Conservation (phyloP, 2,329 filamentous ascomycete genomes). For the Lomentospora prolificans region DNA sequence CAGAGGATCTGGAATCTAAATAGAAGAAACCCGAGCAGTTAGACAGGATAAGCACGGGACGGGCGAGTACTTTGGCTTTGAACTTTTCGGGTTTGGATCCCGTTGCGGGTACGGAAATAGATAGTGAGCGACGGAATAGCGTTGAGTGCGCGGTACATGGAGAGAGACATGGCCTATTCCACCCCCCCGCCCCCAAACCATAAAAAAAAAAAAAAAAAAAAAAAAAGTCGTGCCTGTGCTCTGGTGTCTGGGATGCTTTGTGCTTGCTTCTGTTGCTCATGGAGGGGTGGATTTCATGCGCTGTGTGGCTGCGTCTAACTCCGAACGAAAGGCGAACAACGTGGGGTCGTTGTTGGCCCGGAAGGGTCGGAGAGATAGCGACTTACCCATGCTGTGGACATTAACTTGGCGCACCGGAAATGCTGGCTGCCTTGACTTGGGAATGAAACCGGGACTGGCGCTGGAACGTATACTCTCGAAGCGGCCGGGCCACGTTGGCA, state of each 20-base stretch:
- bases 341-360: conserved; percentile 1
- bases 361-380: background rate
- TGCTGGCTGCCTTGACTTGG: too few species aligned
- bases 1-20: background rate
- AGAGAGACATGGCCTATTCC: background rate
- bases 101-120: background rate
- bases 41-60: background rate
- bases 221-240: background rate
- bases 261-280: background rate
- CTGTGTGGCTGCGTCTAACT: background rate
- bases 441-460: too few species aligned
- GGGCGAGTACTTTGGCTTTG: background rate
- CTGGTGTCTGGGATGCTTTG: background rate
- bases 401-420: background rate
- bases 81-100: background rate
- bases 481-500: background rate
- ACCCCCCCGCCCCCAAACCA: too few species aligned
- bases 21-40: background rate
- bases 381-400: conserved; percentile 4
- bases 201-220: too few species aligned
- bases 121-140: background rate
- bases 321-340: background rate
- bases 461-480: background rate
- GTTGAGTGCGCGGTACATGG: background rate
- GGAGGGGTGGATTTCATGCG: background rate